Percentiles rank a stretch among this genome's conserved stretches.
Evolutionary conservation across 352 stramenopile species (phyloP).

Genomic region (Phytophthora litchii): DNA sequence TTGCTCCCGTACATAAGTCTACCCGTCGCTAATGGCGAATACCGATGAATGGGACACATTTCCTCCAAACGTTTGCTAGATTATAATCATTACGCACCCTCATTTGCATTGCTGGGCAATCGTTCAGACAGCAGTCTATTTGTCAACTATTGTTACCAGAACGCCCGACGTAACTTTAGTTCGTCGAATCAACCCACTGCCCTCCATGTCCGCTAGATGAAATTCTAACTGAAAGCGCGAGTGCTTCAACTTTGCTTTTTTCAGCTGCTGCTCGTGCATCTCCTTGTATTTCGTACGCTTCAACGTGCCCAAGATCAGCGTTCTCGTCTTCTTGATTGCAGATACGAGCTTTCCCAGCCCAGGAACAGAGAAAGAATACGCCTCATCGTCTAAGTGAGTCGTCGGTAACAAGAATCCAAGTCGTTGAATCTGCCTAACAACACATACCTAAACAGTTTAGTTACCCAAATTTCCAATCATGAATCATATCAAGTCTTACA

Average conservation of each 20-base stretch:
- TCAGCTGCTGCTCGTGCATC: conserved; percentile 60
- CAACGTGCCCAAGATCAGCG: conserved; percentile 41
- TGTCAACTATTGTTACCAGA: conserved; percentile 44
- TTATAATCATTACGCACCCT: background rate
- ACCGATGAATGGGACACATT: background rate
- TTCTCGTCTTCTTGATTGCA: conserved; percentile 61
- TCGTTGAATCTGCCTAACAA: conserved; percentile 44
- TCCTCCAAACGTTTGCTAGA: background rate
- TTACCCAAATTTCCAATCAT: background rate
- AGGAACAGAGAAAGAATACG: conserved; percentile 59
- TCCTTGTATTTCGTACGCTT: conserved; percentile 73
- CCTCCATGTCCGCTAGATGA: conserved; percentile 72
- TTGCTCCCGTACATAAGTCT: conserved; percentile 10
- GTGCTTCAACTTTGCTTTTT: conserved; percentile 64
- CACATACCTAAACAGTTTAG: background rate
- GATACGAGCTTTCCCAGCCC: conserved; percentile 62
- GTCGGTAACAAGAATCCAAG: conserved; percentile 63
- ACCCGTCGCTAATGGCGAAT: conserved; percentile 6
- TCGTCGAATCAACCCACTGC: conserved; percentile 49
- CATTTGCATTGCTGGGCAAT: background rate
- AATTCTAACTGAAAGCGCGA: conserved; percentile 61
- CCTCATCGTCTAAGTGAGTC: conserved; percentile 49
- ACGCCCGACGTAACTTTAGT: conserved; percentile 64
- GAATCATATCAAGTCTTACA: conserved; percentile 29
- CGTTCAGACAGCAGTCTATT: conserved; percentile 4